Base-by-base conservation (phyloP, 768 basidiomycete species). In the Psilocybe cubensis region DNA sequence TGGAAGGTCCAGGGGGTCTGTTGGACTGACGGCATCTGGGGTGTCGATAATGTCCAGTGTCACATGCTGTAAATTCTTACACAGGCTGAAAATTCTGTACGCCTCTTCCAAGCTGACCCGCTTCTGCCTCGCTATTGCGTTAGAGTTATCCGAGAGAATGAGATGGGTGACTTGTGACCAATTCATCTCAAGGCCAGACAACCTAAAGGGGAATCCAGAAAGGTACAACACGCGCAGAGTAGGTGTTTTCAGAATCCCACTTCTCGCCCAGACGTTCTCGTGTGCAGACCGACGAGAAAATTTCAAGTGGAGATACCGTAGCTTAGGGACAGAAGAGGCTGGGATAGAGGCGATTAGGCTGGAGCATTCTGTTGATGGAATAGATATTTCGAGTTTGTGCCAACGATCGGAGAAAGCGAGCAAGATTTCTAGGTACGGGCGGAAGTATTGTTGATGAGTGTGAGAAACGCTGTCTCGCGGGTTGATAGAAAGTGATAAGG, bases 401-500 rank as follows among this genome's bases (percentile, higher is more conserved):
- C 63, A 63, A 2, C 59, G 52, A 17, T 56, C 24, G 3, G 63
- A 56, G 25, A 51, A 60, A 17, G 21, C 20, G 10, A 63, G 50
- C 2, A 63, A 8, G n/a, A 60, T 49, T 27, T 61, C 27, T 24
- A 63, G 41, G 20, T 63, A 63, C 9, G 49, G 29, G 10, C 53
- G 52, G 11, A 55, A 33, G 23, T 47, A 27, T 3, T 41, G 29
- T 23, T 57, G 20, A 3, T 60, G 48, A 4, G 42, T 27, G 1
- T 21, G 12, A 20, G 53, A n/a, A 12, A 35, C 31, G 25, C 38
- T 40, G 17, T 57, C 60, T 12, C 31, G 45, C 24, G 55, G 54
- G 25, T 61, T 52, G 23, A 64, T 41, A 0, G 63, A 64, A 18
- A 64, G 18, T 3, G 60, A 59, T 12, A 64, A 42, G 14, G 57